Evolutionary conservation across 371 early-diverging fungal genomes (phyloP).

Genomic region (Rhizomucor miehei): DNA sequence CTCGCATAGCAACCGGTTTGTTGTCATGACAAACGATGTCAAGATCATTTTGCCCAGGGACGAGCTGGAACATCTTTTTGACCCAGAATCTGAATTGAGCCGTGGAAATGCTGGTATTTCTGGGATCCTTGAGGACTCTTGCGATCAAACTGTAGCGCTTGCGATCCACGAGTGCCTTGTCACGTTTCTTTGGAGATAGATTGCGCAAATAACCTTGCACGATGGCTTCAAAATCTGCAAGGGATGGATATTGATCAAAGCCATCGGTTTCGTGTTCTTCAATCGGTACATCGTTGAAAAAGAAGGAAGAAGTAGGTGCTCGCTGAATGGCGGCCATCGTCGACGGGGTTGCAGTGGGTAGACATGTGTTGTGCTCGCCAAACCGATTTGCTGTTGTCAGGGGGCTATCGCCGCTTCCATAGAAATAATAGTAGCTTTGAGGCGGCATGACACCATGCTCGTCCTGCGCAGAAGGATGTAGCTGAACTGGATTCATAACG

Average conservation of each 20-base stretch:
- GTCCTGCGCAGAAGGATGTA: not conserved
- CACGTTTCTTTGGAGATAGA: slow-evolving; percentile 58
- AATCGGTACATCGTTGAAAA: no score
- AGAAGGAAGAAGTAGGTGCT: not conserved
- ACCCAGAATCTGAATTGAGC: slow-evolving; percentile 68
- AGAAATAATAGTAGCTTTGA: slow-evolving; percentile 10
- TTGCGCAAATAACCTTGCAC: slow-evolving; percentile 54
- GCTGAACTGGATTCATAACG: not conserved
- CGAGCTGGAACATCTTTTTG: slow-evolving; percentile 64
- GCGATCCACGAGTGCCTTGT: slow-evolving; percentile 57
- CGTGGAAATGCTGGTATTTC: slow-evolving; percentile 58
- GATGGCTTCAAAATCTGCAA: slow-evolving; percentile 38
- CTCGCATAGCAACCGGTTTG: slow-evolving; percentile 59
- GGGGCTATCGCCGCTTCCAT: slow-evolving; percentile 2
- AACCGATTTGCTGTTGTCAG: slow-evolving; percentile 6
- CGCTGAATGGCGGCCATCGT: not conserved
- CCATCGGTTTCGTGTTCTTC: no score
- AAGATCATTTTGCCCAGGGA: slow-evolving; percentile 19
- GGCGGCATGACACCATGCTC: not conserved
- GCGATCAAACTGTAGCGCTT: slow-evolving; percentile 52
- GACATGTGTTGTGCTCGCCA: slow-evolving; percentile 4
- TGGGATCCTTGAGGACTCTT: slow-evolving; percentile 54
- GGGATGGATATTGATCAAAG: slow-evolving; percentile 33
- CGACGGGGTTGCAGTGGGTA: not conserved
- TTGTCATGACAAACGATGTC: slow-evolving; percentile 53